Percentiles rank a stretch among this genome's conserved stretches.
phyloP scores from a whole-genome alignment of 345 rosid genomes.

The Aethionema arabicum region DNA sequence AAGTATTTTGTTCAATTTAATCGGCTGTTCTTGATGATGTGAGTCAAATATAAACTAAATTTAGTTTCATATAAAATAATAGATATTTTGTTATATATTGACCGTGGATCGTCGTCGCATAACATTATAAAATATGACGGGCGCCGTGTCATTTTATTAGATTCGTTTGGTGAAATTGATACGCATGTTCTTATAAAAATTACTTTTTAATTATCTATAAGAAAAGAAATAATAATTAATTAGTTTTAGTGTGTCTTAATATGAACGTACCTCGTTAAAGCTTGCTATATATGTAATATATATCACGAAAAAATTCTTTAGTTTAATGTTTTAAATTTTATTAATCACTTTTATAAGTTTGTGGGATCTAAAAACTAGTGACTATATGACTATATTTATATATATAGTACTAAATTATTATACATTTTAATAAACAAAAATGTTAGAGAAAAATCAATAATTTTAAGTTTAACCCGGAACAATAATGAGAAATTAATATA shows the following conservation, averaged over 20 bases:
- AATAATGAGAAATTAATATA: no score
- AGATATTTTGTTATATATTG: neutral
- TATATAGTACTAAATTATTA: no score
- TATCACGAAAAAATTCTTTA: neutral
- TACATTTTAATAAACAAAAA: no score
- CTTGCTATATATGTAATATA: neutral
- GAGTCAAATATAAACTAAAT: conserved; percentile 22
- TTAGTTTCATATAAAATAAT: neutral
- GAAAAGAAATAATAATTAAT: neutral
- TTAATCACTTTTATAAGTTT: no score
- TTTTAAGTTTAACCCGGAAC: no score
- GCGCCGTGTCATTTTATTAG: conserved; percentile 22
- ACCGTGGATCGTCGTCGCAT: conserved; percentile 23
- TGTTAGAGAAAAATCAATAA: no score
- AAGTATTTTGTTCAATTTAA: neutral
- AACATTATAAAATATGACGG: conserved; percentile 8
- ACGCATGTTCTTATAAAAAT: conserved; percentile 20
- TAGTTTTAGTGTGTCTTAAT: neutral
- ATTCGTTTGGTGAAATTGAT: conserved; percentile 37
- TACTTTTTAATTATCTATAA: neutral
- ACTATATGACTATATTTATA: no score
- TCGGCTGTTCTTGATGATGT: conserved; percentile 11
- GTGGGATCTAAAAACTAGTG: no score
- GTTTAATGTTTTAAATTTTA: no score
- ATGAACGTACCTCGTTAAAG: neutral